phyloP scores from a whole-genome alignment of 495 filamentous ascomycete species.

The Aspergillus avenaceus region DNA sequence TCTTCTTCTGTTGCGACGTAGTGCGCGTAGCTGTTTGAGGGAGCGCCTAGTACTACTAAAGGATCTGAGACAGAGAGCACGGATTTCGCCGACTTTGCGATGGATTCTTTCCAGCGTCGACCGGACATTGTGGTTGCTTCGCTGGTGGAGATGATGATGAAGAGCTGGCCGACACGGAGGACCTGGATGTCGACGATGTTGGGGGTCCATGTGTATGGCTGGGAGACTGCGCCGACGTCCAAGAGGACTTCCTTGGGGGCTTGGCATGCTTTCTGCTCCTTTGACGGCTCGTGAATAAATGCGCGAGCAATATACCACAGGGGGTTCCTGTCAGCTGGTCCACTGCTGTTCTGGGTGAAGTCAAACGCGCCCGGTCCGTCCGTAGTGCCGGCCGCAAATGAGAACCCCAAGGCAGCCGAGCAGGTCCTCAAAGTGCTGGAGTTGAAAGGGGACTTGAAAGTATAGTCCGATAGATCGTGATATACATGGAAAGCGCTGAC shows the following conservation, averaged over 20 bases:
- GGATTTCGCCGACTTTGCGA: constrained; percentile 51
- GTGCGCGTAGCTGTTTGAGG: constrained; percentile 93
- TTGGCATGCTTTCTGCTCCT: constrained; percentile 75
- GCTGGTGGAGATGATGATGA: constrained; percentile 83
- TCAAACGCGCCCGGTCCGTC: constrained; percentile 93
- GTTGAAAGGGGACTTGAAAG: constrained; percentile 69
- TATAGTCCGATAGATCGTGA: constrained; percentile 70
- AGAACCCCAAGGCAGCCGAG: constrained; percentile 88
- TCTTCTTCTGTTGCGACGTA: constrained; percentile 94
- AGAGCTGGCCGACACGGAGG: constrained; percentile 80
- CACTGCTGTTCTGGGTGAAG: constrained; percentile 82
- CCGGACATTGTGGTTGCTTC: constrained; percentile 97
- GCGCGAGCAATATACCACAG: constrained; percentile 76
- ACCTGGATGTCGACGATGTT: constrained; percentile 93
- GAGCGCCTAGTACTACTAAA: constrained; percentile 83
- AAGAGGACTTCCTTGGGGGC: constrained; percentile 81
- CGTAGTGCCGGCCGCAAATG: constrained; percentile 91
- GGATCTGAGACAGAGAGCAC: constrained; percentile 51
- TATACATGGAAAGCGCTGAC: constrained; percentile 73
- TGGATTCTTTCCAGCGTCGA: constrained; percentile 82
- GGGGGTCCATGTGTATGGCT: constrained; percentile 85
- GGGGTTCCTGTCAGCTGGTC: constrained; percentile 68
- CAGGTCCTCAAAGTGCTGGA: constrained; percentile 71
- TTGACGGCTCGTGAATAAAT: constrained; percentile 65
- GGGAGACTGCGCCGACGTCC: constrained; percentile 76